phyloP scores from a whole-genome alignment of 164 flowering plant genomes.

The Vitis labrusca region DNA sequence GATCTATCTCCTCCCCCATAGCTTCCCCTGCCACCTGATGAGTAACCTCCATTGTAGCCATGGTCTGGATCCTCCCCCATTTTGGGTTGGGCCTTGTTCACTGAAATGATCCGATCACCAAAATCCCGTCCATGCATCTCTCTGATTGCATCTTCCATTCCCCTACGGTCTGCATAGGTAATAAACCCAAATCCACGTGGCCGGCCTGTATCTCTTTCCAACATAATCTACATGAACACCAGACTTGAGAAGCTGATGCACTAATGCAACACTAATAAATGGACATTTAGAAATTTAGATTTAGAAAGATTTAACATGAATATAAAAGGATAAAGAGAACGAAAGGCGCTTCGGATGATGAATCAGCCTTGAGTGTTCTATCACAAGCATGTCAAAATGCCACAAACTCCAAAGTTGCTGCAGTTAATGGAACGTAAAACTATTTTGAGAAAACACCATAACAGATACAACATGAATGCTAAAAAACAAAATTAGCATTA shows the following conservation, averaged over 20 bases:
- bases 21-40: conserved; percentile 70
- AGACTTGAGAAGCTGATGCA: conserved; percentile 9
- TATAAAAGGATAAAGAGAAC: too few relatives aligned
- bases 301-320: too few relatives aligned
- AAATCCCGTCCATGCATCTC: conserved; percentile 94
- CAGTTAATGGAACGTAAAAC: too few relatives aligned
- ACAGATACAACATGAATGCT: too few relatives aligned
- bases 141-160: conserved; percentile 88
- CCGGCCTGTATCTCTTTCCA: conserved; percentile 91
- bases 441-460: too few relatives aligned
- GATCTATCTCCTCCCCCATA: conserved; percentile 66
- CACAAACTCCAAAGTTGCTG: too few relatives aligned
- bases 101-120: conserved; percentile 76
- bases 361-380: too few relatives aligned
- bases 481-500: too few relatives aligned
- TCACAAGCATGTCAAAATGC: too few relatives aligned
- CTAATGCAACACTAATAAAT: too few relatives aligned
- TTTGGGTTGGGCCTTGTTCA: conserved; percentile 91
- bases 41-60: conserved; percentile 62
- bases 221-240: conserved; percentile 65
- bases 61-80: conserved; percentile 60
- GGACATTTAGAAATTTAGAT: too few relatives aligned
- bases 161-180: conserved; percentile 90
- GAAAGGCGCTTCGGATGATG: too few relatives aligned
- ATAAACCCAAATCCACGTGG: conserved; percentile 99